Percentiles rank a stretch among this genome's conserved stretches.
phyloP scores from a whole-genome alignment of 1,284 basidiomycete genomes.

The Puccinia coronata region DNA sequence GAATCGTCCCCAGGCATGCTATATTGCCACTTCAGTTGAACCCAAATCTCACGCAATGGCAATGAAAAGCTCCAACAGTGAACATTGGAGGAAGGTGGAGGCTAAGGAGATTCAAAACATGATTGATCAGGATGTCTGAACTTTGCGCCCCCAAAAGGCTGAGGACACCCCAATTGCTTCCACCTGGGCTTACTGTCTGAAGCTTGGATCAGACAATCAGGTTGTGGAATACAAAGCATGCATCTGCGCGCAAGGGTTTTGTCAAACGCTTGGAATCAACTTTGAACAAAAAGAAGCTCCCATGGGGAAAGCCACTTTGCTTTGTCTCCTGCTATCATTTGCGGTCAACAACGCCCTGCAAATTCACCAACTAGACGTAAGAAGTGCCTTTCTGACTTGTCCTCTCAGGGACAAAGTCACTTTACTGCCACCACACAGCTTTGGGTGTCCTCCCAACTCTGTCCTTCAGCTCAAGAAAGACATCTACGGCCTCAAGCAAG shows the following conservation, averaged over 20 bases:
- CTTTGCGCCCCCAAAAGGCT: not conserved
- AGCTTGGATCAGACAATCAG: slow-evolving; percentile 8
- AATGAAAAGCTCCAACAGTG: not conserved
- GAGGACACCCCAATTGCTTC: not conserved
- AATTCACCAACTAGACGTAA: not conserved
- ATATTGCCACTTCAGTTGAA: not conserved
- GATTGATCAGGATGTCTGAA: not conserved
- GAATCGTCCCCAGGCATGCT: not conserved
- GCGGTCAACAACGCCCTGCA: not conserved
- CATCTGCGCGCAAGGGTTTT: slow-evolving; percentile 51
- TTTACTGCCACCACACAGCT: no score
- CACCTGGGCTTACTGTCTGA: slow-evolving; percentile 2
- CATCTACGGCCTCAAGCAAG: not conserved
- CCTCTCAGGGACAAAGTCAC: no score
- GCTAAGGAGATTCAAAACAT: not conserved
- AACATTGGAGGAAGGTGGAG: not conserved
- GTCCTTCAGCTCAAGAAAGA: not conserved
- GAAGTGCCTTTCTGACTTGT: no score
- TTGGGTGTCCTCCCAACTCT: no score
- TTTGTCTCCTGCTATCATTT: not conserved
- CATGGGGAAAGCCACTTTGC: not conserved
- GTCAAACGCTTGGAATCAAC: slow-evolving; percentile 27
- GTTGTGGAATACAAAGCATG: slow-evolving; percentile 45
- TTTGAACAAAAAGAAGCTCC: not conserved
- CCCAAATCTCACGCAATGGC: not conserved